Conservation (phyloP, 257 asterid genomes). For the Fraxinus cuspidata region DNA sequence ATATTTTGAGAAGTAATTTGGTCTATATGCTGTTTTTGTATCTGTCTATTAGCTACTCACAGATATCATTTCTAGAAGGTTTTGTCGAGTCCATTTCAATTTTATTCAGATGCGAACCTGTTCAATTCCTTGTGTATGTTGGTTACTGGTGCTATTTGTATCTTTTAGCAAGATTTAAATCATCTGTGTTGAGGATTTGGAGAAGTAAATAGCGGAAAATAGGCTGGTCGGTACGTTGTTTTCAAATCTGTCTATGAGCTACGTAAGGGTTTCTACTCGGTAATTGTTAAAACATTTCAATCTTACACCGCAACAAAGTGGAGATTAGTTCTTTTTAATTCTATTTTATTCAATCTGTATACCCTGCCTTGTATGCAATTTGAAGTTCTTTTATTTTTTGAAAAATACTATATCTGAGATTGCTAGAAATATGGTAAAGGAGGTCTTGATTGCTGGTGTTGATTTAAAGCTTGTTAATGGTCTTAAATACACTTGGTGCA, state of each 20-base stretch:
- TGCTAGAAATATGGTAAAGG: not conserved
- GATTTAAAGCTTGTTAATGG: not conserved
- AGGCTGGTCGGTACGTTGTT: not conserved
- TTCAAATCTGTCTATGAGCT: not conserved
- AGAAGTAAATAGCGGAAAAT: not conserved
- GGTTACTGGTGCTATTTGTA: not conserved
- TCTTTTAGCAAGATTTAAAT: not conserved
- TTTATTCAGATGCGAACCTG: not conserved
- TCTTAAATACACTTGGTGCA: not conserved
- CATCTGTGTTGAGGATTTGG: not conserved
- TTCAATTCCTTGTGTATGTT: not conserved
- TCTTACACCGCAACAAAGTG: not conserved
- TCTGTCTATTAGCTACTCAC: not conserved
- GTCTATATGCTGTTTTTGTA: not conserved
- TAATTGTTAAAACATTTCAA: not conserved
- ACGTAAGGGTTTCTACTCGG: not conserved
- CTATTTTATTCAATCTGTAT: not conserved
- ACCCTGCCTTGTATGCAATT: not conserved
- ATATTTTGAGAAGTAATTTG: not conserved
- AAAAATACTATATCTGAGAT: not conserved
- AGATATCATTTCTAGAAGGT: not conserved
- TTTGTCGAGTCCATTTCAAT: not conserved
- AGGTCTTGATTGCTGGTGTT: not conserved
- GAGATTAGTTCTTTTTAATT: not conserved
- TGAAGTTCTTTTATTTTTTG: not conserved